Percentiles rank a stretch among this genome's conserved stretches.
Conservation (phyloP, 2,329 filamentous ascomycete genomes). For the Hymenoscyphus albidus region DNA sequence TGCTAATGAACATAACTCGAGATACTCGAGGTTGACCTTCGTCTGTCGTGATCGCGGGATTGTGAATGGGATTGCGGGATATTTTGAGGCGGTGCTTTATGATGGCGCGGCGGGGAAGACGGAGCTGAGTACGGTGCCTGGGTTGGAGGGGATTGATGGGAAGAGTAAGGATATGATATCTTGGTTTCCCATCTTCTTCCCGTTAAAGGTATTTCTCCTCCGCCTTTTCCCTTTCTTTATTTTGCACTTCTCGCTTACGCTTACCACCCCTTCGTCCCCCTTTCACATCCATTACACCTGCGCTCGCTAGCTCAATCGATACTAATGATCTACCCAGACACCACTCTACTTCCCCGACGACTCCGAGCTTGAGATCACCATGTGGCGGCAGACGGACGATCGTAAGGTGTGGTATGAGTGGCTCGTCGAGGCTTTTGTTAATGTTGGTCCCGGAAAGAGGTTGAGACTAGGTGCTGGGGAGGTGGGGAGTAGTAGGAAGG, state of each 20-base stretch:
- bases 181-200: slow-evolving; percentile 99
- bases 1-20: slow-evolving; percentile 85
- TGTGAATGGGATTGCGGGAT: slow-evolving; percentile 86
- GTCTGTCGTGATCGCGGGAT: slow-evolving; percentile 74
- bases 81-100: slow-evolving; percentile 96
- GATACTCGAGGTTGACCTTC: slow-evolving; percentile 76
- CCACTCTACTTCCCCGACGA: slow-evolving; percentile 83
- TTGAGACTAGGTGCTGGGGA: slow-evolving; percentile 65
- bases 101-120: slow-evolving; percentile 55
- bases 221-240: background rate
- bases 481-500: slow-evolving; percentile 64
- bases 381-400: slow-evolving; percentile 96
- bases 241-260: background rate
- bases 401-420: slow-evolving; percentile 98
- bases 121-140: slow-evolving; percentile 71
- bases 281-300: no score
- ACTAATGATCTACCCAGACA: slow-evolving; percentile 49
- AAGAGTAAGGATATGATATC: slow-evolving; percentile 99
- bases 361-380: slow-evolving; percentile 81
- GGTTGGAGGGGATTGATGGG: slow-evolving; percentile 83
- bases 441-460: slow-evolving; percentile 54
- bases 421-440: slow-evolving; percentile 81
- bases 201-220: slow-evolving; percentile 67
- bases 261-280: no score
- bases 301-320: no score